phyloP scores from a whole-genome alignment of 2,329 filamentous ascomycete genomes.

The Fusarium sp. region DNA sequence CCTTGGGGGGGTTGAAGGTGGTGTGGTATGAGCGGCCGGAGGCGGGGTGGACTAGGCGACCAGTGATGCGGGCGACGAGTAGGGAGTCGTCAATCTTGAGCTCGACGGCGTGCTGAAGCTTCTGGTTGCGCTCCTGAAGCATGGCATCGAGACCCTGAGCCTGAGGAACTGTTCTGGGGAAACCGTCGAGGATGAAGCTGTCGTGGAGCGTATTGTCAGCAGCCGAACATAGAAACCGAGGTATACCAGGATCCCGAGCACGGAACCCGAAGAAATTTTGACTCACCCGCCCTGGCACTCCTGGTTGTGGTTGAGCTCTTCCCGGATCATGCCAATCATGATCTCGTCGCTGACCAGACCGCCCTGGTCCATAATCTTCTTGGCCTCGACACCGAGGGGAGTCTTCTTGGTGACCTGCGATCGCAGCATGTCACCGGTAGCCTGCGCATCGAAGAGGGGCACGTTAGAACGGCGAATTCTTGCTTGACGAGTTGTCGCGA shows the following conservation, averaged over 20 bases:
- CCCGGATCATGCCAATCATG: slow-evolving; percentile 99
- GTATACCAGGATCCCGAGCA: slow-evolving; percentile 11
- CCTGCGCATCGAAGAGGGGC: slow-evolving; percentile 63
- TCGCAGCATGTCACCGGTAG: slow-evolving; percentile 98
- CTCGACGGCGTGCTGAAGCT: slow-evolving; percentile 94
- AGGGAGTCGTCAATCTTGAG: slow-evolving; percentile 96
- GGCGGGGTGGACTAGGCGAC: slow-evolving; percentile 93
- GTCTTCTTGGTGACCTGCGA: slow-evolving; percentile 99
- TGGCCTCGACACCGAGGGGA: slow-evolving; percentile 90
- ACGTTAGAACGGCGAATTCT: slow-evolving; percentile 24
- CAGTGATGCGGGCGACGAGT: slow-evolving; percentile 95
- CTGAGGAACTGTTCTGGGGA: slow-evolving; percentile 96
- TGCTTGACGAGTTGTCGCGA: slow-evolving; percentile 10
- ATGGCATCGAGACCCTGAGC: slow-evolving; percentile 95
- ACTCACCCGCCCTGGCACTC: slow-evolving; percentile 95
- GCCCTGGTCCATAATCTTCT: slow-evolving; percentile 99
- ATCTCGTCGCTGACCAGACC: slow-evolving; percentile 98
- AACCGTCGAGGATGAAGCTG: slow-evolving; percentile 98
- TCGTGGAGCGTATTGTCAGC: slow-evolving; percentile 32
- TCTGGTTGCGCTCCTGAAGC: slow-evolving; percentile 82
- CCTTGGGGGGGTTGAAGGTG: slow-evolving; percentile 98
- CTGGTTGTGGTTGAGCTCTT: slow-evolving; percentile 90
- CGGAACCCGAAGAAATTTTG: slow-evolving; percentile 43
- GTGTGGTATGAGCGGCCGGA: slow-evolving; percentile 98
- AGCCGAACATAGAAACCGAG: slow-evolving; percentile 14